phyloP scores from a whole-genome alignment of 176 grass and related monocot genomes.

The Tillandsia fasciculata region DNA sequence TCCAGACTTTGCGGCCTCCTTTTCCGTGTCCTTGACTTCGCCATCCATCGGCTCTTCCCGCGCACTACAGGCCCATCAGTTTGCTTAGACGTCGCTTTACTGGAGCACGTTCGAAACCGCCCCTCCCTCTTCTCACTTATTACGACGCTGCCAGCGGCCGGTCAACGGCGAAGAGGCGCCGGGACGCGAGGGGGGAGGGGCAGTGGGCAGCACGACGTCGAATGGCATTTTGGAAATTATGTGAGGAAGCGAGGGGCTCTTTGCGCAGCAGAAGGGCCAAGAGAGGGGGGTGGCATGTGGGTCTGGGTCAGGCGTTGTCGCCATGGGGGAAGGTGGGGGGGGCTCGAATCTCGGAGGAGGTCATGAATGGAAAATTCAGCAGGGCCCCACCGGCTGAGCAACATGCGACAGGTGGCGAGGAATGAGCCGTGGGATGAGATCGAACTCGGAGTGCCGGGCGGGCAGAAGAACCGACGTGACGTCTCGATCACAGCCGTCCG shows the following conservation, averaged over 20 bases:
- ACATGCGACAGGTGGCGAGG: constrained; percentile 5
- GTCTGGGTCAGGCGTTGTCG: constrained; percentile 20
- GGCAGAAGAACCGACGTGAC: constrained; percentile 20
- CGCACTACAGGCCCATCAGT: not conserved
- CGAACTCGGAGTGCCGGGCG: constrained; percentile 10
- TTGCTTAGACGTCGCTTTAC: not conserved
- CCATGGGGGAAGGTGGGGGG: constrained; percentile 10
- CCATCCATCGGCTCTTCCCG: not conserved
- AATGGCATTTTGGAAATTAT: not conserved
- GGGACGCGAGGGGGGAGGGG: not conserved
- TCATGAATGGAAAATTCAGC: not conserved
- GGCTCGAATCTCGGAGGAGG: constrained; percentile 22
- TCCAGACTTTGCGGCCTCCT: constrained; percentile 13
- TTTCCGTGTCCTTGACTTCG: not conserved
- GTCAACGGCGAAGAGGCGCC: constrained; percentile 14
- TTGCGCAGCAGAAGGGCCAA: not conserved
- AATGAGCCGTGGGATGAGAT: constrained; percentile 1
- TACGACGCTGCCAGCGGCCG: constrained; percentile 4
- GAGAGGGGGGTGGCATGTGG: constrained; percentile 18
- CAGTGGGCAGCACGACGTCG: constrained; percentile 12
- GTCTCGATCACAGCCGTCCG: constrained; percentile 36
- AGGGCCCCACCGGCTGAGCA: not conserved
- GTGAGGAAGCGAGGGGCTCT: not conserved
- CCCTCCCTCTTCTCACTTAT: not conserved
- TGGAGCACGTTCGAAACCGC: not conserved